Conservation (phyloP, 768 basidiomycete genomes). For the Termitomyces sp. region DNA sequence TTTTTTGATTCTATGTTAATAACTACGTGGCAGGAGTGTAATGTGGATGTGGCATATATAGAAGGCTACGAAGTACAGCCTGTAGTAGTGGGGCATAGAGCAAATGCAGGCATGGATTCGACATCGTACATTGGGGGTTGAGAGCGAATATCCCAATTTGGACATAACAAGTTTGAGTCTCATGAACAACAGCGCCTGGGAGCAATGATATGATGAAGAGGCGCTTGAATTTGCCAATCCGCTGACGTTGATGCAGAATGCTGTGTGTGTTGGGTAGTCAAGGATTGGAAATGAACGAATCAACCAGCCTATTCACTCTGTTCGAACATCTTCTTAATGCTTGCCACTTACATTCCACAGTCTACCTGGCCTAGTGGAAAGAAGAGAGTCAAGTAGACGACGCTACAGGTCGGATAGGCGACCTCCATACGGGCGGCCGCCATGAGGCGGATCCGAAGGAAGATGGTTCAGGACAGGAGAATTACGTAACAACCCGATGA, state of each 20-base stretch:
- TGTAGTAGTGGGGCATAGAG: not conserved
- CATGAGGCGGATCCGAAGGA: constrained; percentile 10
- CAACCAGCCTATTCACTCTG: not conserved
- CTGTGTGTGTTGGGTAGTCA: not conserved
- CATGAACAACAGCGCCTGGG: constrained; percentile 1
- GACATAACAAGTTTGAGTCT: not conserved
- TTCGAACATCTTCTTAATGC: not conserved
- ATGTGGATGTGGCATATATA: not conserved
- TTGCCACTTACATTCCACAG: not conserved
- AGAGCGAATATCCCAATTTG: not conserved
- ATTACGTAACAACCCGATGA: constrained; percentile 39
- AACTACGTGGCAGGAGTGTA: not conserved
- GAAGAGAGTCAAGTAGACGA: not conserved
- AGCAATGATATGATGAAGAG: constrained; percentile 10
- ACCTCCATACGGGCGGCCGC: not conserved
- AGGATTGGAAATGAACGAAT: not conserved
- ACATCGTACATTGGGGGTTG: not conserved
- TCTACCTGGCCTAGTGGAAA: not conserved
- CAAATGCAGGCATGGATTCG: not conserved
- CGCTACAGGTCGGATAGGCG: not conserved
- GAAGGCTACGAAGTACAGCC: not conserved
- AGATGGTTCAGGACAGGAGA: constrained; percentile 25
- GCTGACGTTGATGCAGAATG: not conserved
- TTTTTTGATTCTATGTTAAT: constrained; percentile 12
- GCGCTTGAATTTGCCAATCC: not conserved